Evolutionary conservation across 441 rosid genomes (phyloP).

Genomic region (Syzygium syzygioides): DNA sequence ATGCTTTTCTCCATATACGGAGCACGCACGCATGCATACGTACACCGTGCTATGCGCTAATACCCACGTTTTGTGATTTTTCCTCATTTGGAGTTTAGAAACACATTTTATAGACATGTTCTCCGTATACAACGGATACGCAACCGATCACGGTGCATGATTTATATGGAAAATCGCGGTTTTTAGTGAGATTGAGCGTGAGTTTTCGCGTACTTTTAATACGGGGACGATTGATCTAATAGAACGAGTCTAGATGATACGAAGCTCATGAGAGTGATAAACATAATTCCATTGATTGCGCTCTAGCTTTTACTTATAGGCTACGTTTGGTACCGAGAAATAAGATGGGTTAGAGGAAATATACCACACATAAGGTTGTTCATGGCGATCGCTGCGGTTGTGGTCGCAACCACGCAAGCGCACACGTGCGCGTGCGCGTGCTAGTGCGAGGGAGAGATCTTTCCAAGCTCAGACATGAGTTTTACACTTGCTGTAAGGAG

Average conservation of each 20-base stretch:
- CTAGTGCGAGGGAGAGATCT: neutral
- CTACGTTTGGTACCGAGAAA: neutral
- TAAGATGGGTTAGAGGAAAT: neutral
- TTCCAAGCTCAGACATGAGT: neutral
- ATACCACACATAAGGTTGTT: neutral
- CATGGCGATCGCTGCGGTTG: fast-evolving
- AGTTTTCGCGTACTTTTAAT: neutral
- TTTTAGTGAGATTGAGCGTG: neutral
- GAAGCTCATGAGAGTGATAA: neutral
- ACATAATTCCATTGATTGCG: neutral
- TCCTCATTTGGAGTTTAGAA: neutral
- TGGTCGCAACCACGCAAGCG: neutral
- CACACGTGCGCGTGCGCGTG: fast-evolving
- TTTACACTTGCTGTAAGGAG: neutral
- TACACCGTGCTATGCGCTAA: neutral
- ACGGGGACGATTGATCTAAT: neutral
- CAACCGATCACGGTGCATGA: neutral
- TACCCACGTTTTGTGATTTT: neutral
- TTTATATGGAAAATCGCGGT: neutral
- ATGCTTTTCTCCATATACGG: neutral
- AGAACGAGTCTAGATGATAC: neutral
- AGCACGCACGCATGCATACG: neutral
- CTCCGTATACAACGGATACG: neutral
- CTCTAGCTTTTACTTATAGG: neutral
- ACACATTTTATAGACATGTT: neutral